These are phyloP conservation scores for Fusarium annulatum DNA, from an alignment of 2,329 filamentous ascomycete species.

Conservation along the genomic window DNA sequence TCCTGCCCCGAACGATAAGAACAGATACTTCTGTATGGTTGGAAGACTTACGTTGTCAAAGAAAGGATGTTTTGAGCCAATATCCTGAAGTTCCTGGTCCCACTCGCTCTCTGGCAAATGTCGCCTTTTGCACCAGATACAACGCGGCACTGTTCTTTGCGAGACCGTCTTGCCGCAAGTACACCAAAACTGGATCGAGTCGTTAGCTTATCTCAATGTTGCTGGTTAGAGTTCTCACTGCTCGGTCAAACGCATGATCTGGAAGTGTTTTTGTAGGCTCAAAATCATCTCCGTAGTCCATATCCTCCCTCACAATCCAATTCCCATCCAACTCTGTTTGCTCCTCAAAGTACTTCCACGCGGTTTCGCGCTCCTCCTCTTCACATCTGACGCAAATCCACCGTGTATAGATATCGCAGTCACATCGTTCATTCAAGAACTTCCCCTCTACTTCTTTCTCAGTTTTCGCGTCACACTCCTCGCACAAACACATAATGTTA, in stretches of 20 bases:
- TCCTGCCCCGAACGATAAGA: neutral
- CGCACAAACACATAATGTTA: conserved; percentile 28
- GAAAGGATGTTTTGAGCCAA: conserved; percentile 10
- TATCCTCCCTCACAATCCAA: neutral
- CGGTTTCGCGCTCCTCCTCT: neutral
- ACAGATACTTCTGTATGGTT: rapidly evolving
- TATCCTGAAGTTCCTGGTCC: neutral
- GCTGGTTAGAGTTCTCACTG: neutral
- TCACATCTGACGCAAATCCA: conserved; percentile 25
- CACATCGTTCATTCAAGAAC: conserved; percentile 17
- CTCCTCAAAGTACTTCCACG: neutral
- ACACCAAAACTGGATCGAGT: conserved; percentile 21
- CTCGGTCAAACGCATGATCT: conserved; percentile 3
- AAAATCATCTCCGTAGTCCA: conserved; percentile 10
- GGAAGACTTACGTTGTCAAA: conserved; percentile 22
- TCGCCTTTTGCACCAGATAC: conserved; percentile 32
- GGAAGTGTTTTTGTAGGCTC: conserved; percentile 11
- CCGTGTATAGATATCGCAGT: conserved; percentile 25
- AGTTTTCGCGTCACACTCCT: neutral
- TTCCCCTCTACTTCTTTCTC: neutral
- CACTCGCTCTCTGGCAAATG: conserved; percentile 25
- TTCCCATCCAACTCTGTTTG: conserved; percentile 7
- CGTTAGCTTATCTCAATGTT: neutral
- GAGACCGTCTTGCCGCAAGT: conserved; percentile 8
- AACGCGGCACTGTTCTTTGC: neutral